A percentile compares a stretch with the other conserved stretches of the same genome.
Evolutionary conservation across 2,329 filamentous ascomycete species (phyloP).

Genomic region (Fusarium circinatum): DNA sequence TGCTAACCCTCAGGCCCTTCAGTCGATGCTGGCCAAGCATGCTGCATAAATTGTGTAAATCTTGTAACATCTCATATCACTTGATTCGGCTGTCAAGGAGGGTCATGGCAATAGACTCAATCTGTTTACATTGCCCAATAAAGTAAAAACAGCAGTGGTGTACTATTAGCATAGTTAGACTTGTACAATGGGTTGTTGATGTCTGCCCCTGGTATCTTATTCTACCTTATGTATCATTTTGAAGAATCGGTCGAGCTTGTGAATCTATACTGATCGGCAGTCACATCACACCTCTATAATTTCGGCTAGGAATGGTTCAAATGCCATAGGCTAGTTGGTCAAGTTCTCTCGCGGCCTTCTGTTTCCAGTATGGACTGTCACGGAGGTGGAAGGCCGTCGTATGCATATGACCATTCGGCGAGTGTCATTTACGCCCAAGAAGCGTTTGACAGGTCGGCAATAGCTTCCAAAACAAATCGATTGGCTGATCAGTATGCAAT

Average conservation of each 20-base stretch:
- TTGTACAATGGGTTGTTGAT: neutral
- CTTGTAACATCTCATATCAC: neutral
- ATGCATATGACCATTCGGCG: neutral
- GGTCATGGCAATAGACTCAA: neutral
- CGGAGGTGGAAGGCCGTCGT: slow-evolving; percentile 21
- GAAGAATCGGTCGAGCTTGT: neutral
- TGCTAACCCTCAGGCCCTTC: slow-evolving; percentile 70
- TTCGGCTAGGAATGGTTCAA: slow-evolving; percentile 4
- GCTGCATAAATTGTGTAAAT: slow-evolving; percentile 5
- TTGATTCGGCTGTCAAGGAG: too few species aligned
- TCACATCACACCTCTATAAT: neutral
- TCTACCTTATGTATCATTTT: neutral
- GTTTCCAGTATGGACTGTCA: slow-evolving; percentile 4
- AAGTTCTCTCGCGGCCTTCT: slow-evolving; percentile 29
- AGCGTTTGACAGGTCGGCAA: neutral
- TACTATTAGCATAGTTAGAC: slow-evolving; percentile 19
- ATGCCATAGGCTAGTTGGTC: neutral
- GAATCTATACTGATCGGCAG: neutral
- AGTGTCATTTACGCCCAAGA: slow-evolving; percentile 31
- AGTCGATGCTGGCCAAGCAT: slow-evolving; percentile 32
- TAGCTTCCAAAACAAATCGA: neutral
- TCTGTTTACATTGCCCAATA: neutral
- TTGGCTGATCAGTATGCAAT: slow-evolving; percentile 1
- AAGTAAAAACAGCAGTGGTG: neutral
- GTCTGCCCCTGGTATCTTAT: neutral